Base-by-base conservation (phyloP, 805 yeast genomes). In the Candida railenensis region DNA sequence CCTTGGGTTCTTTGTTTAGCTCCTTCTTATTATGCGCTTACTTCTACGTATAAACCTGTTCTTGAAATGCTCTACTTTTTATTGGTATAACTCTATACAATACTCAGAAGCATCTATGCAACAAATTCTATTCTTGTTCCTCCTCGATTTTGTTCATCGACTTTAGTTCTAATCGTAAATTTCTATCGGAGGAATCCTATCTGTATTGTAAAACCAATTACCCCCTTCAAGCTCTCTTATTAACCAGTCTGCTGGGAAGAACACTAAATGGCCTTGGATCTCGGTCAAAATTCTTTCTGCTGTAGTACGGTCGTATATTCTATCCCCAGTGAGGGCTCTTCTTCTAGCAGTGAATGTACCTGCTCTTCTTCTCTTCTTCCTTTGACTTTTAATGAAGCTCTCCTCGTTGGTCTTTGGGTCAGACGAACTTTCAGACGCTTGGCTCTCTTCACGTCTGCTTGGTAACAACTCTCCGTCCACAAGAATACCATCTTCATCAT, bases 141-240 rank as follows among this genome's bases (percentile, higher is more conserved):
- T n/a, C 8, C 18, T 18, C 39, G 12, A 36, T 16, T 16, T 4
- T 18, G 14, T 20, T 36, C 22, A 4, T 12, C 19, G 14, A 8
- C 7, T 15, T 22, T 39, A 22, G 36, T 11, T 18, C 42, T 56
- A 89, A 57, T 90, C 92, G 63, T 87, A 94, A 44, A 94, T 92
- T 61, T 94, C 98, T 46, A 94, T 82, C 1, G 99, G 99, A 3
- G 98, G 97, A 22, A 94, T 72, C 58, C 96, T 82, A 61, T 94
- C 99, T 42, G 95, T 84, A 56, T 85, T 89, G 71, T 89, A 91
- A 63, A 90, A 91, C 98, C 98, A 92, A 60, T 95, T 94, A 9
- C 89, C 92, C 4, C 88, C 81, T 47, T 91, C 96, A 25, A 90
- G 80, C 65, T 94, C 99, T 48, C 83, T 78, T 55, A 79, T 72